Evolutionary conservation across 2,329 filamentous ascomycete genomes (phyloP), one percentile per base, ranked within the genome.

Genomic region (Zymoseptoria ardabiliae): DNA sequence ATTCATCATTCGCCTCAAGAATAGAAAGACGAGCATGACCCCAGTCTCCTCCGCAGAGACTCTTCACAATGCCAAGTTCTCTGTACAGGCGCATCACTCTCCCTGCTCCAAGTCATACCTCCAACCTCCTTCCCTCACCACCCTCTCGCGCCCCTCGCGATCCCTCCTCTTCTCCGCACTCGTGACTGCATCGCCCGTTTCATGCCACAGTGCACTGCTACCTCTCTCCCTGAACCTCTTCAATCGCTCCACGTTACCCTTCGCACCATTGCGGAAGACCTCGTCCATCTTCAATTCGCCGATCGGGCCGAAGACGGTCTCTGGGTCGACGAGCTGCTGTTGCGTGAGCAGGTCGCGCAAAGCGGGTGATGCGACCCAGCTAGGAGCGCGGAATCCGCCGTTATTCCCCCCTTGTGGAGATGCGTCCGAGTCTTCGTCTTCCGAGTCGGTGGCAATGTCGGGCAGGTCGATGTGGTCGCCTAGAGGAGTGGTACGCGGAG

Each of bases 371-470:
- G 96, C 88, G 4, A 91, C 91, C 94, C 94, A 99, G 7, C 85
- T 84, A 2, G 91, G 89, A 17, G 90, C 83, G 57, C 76, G 78
- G 69, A 90, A 85, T 53, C 79, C 79, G 52, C 67, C 69, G 30
- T 66, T 68, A 22, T 64, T 63, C 41, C 77, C 77, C 35, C 81
- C 81, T 35, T 77, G 77, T 17, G 35, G 35, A 17, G 35, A 45
- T 6, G 77, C 77, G 13, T 85, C 83, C 2, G 82, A 84, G 61
- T 93, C 89, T 54, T 93, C 89, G 60, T 96, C 90, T 69, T 96
- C 92, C 28, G 91, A 91, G 71, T 99, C 95, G 1, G 94, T 97
- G 64, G 91, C 86, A 67, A 99, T 97, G 67, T 99, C 94, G 0
- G 94, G 93, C 2, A 99, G 84, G 66, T 94, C 88, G 69, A 99